A percentile compares a stretch with the other conserved stretches of the same genome.
Conservation (phyloP, 495 filamentous ascomycete genomes). For the Aspergillus nanangensis region DNA sequence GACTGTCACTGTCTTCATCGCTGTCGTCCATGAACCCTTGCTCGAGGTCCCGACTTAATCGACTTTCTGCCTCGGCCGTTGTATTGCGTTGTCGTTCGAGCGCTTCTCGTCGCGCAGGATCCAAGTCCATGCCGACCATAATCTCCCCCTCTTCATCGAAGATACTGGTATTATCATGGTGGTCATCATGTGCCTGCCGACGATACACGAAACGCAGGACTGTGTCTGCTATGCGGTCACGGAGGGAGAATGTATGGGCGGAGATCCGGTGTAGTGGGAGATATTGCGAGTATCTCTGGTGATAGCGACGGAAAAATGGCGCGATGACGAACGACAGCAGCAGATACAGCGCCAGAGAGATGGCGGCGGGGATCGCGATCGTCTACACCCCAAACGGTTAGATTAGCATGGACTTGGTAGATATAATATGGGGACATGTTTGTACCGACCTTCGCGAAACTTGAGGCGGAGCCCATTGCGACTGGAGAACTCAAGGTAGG, state of each 20-base stretch:
- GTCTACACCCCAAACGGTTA: slow-evolving; percentile 50
- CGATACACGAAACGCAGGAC: slow-evolving; percentile 55
- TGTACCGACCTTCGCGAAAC: slow-evolving; percentile 28
- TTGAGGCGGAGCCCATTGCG: slow-evolving; percentile 29
- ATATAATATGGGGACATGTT: neutral
- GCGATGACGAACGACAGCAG: slow-evolving; percentile 64
- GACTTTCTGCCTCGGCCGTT: slow-evolving; percentile 39
- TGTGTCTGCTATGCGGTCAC: slow-evolving; percentile 54
- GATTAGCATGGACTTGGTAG: neutral
- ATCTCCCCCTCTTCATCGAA: slow-evolving; percentile 65
- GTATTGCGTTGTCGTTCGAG: slow-evolving; percentile 41
- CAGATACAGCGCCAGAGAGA: slow-evolving; percentile 73
- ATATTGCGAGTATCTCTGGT: slow-evolving; percentile 66
- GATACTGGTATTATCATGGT: slow-evolving; percentile 60
- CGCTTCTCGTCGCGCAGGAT: slow-evolving; percentile 44
- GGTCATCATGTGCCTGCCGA: slow-evolving; percentile 40
- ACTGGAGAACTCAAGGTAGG: neutral
- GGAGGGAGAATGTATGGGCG: slow-evolving; percentile 54
- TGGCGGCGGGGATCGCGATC: slow-evolving; percentile 69
- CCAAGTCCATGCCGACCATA: slow-evolving; percentile 56
- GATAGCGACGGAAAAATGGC: slow-evolving; percentile 73
- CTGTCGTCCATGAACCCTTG: slow-evolving; percentile 82
- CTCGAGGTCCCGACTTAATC: slow-evolving; percentile 78
- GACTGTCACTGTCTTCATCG: slow-evolving; percentile 51
- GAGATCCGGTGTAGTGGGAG: slow-evolving; percentile 63